Evolutionary conservation across 2,329 filamentous ascomycete genomes (phyloP).

Genomic region (Diaporthe vaccinii): DNA sequence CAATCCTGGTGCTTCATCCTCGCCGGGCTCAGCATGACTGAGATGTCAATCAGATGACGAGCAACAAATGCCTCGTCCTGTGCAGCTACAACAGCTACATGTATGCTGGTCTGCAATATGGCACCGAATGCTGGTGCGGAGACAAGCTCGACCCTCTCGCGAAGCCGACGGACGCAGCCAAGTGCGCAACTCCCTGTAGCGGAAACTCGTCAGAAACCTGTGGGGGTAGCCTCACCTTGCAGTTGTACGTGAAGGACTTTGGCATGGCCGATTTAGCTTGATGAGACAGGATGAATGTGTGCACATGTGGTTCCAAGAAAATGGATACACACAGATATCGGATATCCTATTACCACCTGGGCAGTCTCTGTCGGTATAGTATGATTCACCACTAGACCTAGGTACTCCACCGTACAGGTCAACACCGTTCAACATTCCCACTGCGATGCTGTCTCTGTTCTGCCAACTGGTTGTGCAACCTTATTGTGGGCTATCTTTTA

Average conservation of each 20-base stretch:
- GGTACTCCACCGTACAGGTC: neutral
- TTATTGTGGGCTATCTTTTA: constrained; percentile 29
- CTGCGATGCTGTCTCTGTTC: neutral
- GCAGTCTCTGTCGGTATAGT: neutral
- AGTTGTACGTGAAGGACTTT: constrained; percentile 14
- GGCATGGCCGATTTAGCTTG: neutral
- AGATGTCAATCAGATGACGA: constrained; percentile 9
- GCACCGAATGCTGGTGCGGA: constrained; percentile 46
- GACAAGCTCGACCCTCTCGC: constrained; percentile 32
- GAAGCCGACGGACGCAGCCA: constrained; percentile 12
- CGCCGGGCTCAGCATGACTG: neutral
- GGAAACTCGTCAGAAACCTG: constrained; percentile 46
- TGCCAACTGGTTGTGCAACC: neutral
- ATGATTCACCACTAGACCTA: constrained; percentile 1
- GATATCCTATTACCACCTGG: neutral
- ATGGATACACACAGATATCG: neutral
- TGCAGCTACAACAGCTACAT: constrained; percentile 30
- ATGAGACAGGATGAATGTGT: neutral
- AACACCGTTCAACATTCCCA: neutral
- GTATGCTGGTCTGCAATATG: constrained; percentile 42
- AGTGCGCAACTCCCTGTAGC: constrained; percentile 47
- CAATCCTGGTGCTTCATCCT: neutral
- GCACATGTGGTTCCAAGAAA: neutral
- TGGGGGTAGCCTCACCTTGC: constrained; percentile 34
- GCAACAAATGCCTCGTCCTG: constrained; percentile 30